Evolutionary conservation across 768 basidiomycete species (phyloP), one percentile per base, ranked within the genome.

Genomic region (Peribolospora kevripleyi): DNA sequence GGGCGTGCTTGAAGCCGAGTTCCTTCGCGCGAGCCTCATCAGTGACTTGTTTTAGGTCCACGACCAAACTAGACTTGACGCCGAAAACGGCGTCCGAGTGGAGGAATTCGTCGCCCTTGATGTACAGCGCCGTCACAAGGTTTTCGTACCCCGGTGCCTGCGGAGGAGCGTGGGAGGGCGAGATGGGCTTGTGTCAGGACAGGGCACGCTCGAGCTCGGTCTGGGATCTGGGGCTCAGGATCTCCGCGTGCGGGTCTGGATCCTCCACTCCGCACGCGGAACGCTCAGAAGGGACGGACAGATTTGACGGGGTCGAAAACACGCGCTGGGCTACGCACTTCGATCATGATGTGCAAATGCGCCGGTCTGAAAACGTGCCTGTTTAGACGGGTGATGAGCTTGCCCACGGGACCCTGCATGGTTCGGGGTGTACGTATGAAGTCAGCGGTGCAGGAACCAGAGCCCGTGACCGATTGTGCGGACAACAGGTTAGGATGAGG

Each of bases 351-450:
- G 65, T 88, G 85, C 51, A 88, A 62, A 65, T 88, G 85, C 48
- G 75, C 82, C 8, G 85, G 85, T 10, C 85, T 73, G 70, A 78
- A 78, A 56, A 78, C 76, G 62, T 87, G 85, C 50, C 85, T 72
- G 45, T 58, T 56, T 6, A 84, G 69, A 0, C 63, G 63, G 1
- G 67, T 53, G 25, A 86, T 65, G 59, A 88, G 61, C 11, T 70
- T 68, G 0, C 80, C 82, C 3, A 84, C 82, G 0, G 85, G 76
- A 0, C 83, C 84, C 73, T 77, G 59, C n/a, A 8, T 6, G 3
- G 25, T 25, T 25, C 25, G 25, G 25, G 25, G 25, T 25, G 25
- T 25, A 25, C 25, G 25, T 25, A 25, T 25, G 25, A 25, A 25
- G 25, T 25, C 25, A 25, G 25, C 25, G 25, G 25, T 2, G 25